Evolutionary conservation across 2,329 filamentous ascomycete genomes (phyloP).

Genomic region (Monilinia aucupariae): DNA sequence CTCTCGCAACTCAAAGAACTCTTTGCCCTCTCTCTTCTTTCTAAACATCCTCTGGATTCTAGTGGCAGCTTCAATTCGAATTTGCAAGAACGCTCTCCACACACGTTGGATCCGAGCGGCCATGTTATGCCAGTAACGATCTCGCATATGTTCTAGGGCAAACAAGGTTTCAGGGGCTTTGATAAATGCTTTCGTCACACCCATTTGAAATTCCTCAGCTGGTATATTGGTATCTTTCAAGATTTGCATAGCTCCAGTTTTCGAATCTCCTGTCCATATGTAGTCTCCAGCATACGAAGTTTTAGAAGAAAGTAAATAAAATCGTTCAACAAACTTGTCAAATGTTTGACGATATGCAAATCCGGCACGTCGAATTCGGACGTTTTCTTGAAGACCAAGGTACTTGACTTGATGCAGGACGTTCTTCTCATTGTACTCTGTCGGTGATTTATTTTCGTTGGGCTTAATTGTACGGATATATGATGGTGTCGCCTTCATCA

Average conservation of each 20-base stretch:
- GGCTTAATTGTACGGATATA: slow-evolving; percentile 99
- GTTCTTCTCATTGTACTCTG: slow-evolving; percentile 85
- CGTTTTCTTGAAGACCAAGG: slow-evolving; percentile 97
- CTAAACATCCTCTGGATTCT: slow-evolving; percentile 95
- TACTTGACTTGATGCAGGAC: slow-evolving; percentile 99
- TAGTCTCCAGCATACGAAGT: slow-evolving; percentile 97
- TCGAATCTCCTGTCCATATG: slow-evolving; percentile 85
- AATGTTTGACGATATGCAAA: slow-evolving; percentile 97
- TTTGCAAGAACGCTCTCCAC: slow-evolving; percentile 93
- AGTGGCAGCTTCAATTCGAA: slow-evolving; percentile 85
- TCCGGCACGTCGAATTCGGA: slow-evolving; percentile 89
- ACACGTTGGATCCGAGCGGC: slow-evolving; percentile 94
- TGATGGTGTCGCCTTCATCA: slow-evolving; percentile 96
- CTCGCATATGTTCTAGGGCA: slow-evolving; percentile 93
- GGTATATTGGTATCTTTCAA: slow-evolving; percentile 95
- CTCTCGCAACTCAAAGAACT: slow-evolving; percentile 83
- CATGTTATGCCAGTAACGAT: slow-evolving; percentile 99
- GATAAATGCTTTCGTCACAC: slow-evolving; percentile 94
- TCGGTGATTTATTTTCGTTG: slow-evolving; percentile 95
- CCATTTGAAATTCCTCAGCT: slow-evolving; percentile 92
- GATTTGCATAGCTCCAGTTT: slow-evolving; percentile 85
- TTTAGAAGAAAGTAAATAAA: slow-evolving; percentile 89
- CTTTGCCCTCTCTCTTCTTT: slow-evolving; percentile 83
- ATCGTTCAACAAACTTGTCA: slow-evolving; percentile 96
- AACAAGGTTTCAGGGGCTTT: slow-evolving; percentile 97